Conservation (phyloP, 805 yeast genomes). For the Pichia heedii region DNA sequence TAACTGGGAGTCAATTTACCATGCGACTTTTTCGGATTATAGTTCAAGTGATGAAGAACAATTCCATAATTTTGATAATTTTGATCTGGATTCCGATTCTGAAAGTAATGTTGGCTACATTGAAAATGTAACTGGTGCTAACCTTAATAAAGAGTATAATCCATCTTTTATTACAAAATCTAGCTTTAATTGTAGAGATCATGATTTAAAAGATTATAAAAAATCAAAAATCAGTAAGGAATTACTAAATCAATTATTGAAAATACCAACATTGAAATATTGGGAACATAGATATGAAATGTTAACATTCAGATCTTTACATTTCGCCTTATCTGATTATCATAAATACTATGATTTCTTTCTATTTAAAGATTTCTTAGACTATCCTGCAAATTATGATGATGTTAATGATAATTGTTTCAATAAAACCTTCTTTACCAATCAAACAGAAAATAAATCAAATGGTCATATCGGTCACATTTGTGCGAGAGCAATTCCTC, state of each 20-base stretch:
- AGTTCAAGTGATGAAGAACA: no score
- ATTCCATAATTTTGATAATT: no score
- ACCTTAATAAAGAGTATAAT: background rate
- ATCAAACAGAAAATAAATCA: constrained; percentile 13
- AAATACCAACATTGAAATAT: constrained; percentile 4
- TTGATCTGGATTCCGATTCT: no score
- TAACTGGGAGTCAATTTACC: no score
- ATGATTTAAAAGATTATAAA: constrained; percentile 3
- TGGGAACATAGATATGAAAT: constrained; percentile 5
- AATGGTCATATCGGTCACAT: constrained; percentile 48
- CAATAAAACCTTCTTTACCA: constrained; percentile 17
- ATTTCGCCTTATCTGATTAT: constrained; percentile 11
- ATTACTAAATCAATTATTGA: constrained; percentile 5
- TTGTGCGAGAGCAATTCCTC: constrained; percentile 56
- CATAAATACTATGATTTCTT: constrained; percentile 7
- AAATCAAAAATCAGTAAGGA: constrained; percentile 4
- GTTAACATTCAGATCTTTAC: constrained; percentile 10
- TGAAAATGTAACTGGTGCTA: background rate
- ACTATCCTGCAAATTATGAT: constrained; percentile 21
- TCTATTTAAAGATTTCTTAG: constrained; percentile 3
- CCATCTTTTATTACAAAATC: background rate
- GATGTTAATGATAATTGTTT: constrained; percentile 14
- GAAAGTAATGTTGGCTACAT: no score
- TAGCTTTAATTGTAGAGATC: background rate
- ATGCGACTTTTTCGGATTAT: no score